A percentile compares a stretch with the other conserved stretches of the same genome.
These are phyloP conservation scores for Kwoniella dendrophila DNA, from an alignment of 768 basidiomycete genomes.

Conservation along the genomic window DNA sequence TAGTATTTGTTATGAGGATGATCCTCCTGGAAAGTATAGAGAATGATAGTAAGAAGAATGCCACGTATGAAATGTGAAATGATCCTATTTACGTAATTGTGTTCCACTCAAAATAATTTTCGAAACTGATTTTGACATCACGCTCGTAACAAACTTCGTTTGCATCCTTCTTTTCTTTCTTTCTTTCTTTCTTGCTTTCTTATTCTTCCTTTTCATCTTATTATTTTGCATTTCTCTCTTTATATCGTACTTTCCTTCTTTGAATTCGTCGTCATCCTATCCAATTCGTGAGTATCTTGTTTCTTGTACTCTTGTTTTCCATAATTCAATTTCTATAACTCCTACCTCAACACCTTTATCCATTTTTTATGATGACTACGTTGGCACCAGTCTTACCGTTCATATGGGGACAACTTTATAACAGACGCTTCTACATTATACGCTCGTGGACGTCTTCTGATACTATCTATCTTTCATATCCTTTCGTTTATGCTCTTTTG, in stretches of 20 bases:
- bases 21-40: neutral
- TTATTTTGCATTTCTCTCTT: no score
- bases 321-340: neutral
- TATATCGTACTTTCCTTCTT: no score
- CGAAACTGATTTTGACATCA: neutral
- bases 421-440: slow-evolving; percentile 35
- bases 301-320: neutral
- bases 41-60: neutral
- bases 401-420: slow-evolving; percentile 33
- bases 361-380: slow-evolving; percentile 39
- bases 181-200: neutral
- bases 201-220: neutral
- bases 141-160: no score
- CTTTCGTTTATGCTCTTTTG: neutral
- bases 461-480: slow-evolving; percentile 2
- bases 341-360: slow-evolving; percentile 1
- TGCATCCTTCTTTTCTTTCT: neutral
- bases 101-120: neutral
- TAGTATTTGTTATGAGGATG: neutral
- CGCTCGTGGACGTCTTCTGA: slow-evolving; percentile 42
- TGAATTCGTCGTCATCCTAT: neutral
- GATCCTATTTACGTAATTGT: slow-evolving; percentile 1
- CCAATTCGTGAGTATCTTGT: no score
- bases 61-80: neutral
- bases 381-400: slow-evolving; percentile 48